Base-by-base conservation (phyloP, 1,284 basidiomycete genomes). In the Wallemia hederae region DNA sequence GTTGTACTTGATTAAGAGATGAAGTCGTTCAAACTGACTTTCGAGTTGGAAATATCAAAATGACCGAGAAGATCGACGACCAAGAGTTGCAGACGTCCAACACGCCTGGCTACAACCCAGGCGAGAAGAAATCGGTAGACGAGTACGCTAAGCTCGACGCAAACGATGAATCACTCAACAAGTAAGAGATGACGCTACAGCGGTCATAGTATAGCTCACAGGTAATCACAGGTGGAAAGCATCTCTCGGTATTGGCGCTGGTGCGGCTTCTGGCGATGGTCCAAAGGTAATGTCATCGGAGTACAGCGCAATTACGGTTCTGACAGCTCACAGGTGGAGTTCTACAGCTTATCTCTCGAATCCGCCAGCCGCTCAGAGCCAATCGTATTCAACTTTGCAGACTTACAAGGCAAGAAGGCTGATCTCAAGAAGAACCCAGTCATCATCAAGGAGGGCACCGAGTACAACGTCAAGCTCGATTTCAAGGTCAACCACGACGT, bases 401-500 rank as follows among this genome's bases (percentile, higher is more conserved):
- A 27, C 7, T 24, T n/a, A 31, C 24, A 17, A 9, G 28, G 28
- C 26, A n/a, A 15, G 5, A 31, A 31, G 59, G 22, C 9, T 17
- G 7, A 29, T 15, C 66, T 75, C 62, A 75, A 74, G 67, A 76
- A 75, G 66, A 70, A 74, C 25, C 83, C 85, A 11, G 75, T 88
- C 64, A 70, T 70, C 25, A 72, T 74, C 67, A 75, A 75, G 64
- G 75, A 77, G 65, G 76, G 75, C 27, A 72, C 74, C 62, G 76
- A 77, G 61, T 78, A 77, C 67, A 88, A 86, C 69, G 87, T 91
- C 70, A 85, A 83, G 60, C 78, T 86, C 15, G 80, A 84, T 65
- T 87, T 85, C 73, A 82, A 80, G 82, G 83, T 88, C 63, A 85
- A 88, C 69, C 81, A 85, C 70, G 82, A 80, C 28, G 83, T 90